Evolutionary conservation across 257 asterid species (phyloP), one percentile per base, ranked within the genome.

Genomic region (Coffea eugenioides): DNA sequence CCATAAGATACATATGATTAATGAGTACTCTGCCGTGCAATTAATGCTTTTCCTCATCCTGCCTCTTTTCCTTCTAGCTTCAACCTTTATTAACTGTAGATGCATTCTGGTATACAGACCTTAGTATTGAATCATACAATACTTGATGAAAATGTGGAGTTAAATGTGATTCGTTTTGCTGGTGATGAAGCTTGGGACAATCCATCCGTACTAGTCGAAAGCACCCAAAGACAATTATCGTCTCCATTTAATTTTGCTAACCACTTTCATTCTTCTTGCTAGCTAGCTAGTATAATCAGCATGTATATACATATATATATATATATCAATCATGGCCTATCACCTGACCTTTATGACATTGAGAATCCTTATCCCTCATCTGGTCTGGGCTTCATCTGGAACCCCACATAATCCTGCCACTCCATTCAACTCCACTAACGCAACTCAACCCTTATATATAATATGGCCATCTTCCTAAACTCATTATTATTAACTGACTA

Each of bases 281-380:
- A 31, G 27, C 27, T 27, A 27, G 27, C 27, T 27, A 27, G 27
- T 27, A 27, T 27, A 27, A 27, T 27, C 27, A 27, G 34, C 34
- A 31, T 31, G 34, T 31, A 31, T 31, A 31, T 31, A 31, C 1
- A 31, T 31, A 31, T 31, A 31, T 31, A 31, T 27, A 27, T 31
- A 31, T 31, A 31, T 31, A 31, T 31, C 27, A 27, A 27, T 27
- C 27, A 27, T 31, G 79, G 72, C 79, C 79, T 62, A 75, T 6
- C 62, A 46, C 9, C 43, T 59, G 77, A 71, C 27, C 69, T 61
- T 45, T 61, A 56, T 25, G 45, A 45, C 27, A 16, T 23, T 18
- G 43, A 8, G 69, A 69, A 69, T 14, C 76, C 76, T 52, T 78
- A 34, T 68, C 56, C n/a, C 31, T 69, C 61, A 5, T 52, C 75